Evolutionary conservation across 2,329 filamentous ascomycete genomes (phyloP).

Genomic region (Exophiala viscosa): DNA sequence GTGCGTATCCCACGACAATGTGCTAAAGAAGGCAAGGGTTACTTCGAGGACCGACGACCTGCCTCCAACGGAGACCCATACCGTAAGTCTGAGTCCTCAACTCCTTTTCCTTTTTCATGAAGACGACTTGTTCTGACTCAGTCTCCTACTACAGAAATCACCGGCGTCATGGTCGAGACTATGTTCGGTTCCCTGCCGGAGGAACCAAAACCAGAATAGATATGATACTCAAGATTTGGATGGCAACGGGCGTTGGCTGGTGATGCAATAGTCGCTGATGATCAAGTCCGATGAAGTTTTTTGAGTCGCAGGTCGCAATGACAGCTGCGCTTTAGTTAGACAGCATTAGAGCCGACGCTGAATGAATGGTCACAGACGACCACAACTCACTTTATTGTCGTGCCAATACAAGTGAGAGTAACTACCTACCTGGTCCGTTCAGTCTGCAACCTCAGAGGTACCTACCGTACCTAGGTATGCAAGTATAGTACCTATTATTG

Average conservation of each 20-base stretch:
- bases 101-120: neutral
- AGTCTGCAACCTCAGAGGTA: no score
- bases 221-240: neutral
- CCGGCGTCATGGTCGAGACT: slow-evolving; percentile 76
- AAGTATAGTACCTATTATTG: no score
- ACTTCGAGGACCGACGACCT: slow-evolving; percentile 82
- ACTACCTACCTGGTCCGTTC: no score
- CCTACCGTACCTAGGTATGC: no score
- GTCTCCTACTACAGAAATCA: slow-evolving; percentile 46
- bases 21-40: slow-evolving; percentile 84
- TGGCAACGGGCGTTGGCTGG: neutral
- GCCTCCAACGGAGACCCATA: slow-evolving; percentile 87
- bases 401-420: no score
- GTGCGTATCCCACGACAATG: slow-evolving; percentile 86
- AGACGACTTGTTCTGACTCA: neutral
- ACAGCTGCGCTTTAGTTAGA: no score
- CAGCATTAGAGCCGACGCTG: no score
- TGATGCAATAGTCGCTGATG: no score
- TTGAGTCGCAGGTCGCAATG: no score
- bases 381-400: no score
- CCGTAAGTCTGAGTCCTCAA: slow-evolving; percentile 35
- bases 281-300: no score
- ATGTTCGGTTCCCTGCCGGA: slow-evolving; percentile 32
- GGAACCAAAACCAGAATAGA: slow-evolving; percentile 15
- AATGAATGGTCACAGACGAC: no score